Base-by-base conservation (phyloP, 768 basidiomycete species). In the Hygrophorus russula region DNA sequence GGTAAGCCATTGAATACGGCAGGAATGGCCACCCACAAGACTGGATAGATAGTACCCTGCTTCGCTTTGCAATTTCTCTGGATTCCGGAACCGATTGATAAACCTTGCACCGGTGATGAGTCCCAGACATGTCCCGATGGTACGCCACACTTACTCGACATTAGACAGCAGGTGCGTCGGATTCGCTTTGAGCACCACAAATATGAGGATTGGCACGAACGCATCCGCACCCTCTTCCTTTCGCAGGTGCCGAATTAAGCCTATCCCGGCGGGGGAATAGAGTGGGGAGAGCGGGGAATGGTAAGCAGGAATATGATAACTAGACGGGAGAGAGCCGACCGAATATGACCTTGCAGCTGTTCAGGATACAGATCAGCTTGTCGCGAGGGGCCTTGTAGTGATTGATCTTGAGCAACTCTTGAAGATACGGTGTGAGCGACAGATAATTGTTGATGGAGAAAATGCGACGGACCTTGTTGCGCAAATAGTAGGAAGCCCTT, bases 331-430 rank as follows among this genome's bases (percentile, higher is more conserved):
- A 50, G 41, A 51, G 30, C 83, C 47, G 50, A 92, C 94, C 96
- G 55, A 96, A 98, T 53, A 99, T 98, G 60, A 99, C 91, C 67
- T 99, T 99, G 78, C 93, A 99, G 60, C 80, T 87, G 57, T 99
- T 99, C 39, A 98, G 65, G 31, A 98, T 85, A 61, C 96, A 98
- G 44, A 99, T 98, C 41, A 98, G 68, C 64, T 99, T 99, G 62
- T 99, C 96, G 34, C 96, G 74, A 6, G 96, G 96, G 8, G 96
- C 96, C 60, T 98, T 98, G 69, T 98, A 99, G 58, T 97, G 92
- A 55, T 96, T 98, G 49, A 99, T 83, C 71, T 97, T 98, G 52
- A 91, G 61, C 34, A 99, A 68, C 61, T 99, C 96, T 90, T 27
- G 55, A 30, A 27, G 32, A 37, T 30, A 17, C 38, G 50, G 42